A percentile compares a stretch with the other conserved stretches of the same genome.
These are phyloP conservation scores for Cicer yamashitae DNA, from an alignment of 306 rosid genomes.

Conservation along the genomic window DNA sequence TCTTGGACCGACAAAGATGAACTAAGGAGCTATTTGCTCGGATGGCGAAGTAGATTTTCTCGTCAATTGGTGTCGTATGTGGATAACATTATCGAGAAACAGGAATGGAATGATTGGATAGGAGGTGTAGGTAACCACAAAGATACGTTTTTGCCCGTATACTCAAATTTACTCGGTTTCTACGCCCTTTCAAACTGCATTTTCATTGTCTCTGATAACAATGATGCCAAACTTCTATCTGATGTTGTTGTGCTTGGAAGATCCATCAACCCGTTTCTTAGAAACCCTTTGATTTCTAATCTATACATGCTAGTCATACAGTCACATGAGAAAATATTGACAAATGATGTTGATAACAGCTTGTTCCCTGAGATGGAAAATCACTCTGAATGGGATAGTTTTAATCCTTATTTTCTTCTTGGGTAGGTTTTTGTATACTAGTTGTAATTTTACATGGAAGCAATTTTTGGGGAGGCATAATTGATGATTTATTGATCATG, in stretches of 20 bases:
- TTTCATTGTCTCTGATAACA: slow-evolving; percentile 44
- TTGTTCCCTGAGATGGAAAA: slow-evolving; percentile 50
- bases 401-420: slow-evolving; percentile 86
- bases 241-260: slow-evolving; percentile 63
- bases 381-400: slow-evolving; percentile 65
- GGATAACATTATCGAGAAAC: slow-evolving; percentile 56
- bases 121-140: slow-evolving; percentile 96
- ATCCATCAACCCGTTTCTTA: slow-evolving; percentile 66
- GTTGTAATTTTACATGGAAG: slow-evolving; percentile 38
- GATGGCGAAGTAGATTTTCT: slow-evolving; percentile 66
- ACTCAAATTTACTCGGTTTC: slow-evolving; percentile 80
- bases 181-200: slow-evolving; percentile 77
- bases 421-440: slow-evolving; percentile 53
- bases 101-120: slow-evolving; percentile 71
- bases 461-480: slow-evolving; percentile 17
- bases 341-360: slow-evolving; percentile 44
- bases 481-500: not conserved
- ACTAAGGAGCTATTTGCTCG: slow-evolving; percentile 54
- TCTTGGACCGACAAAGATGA: slow-evolving; percentile 53
- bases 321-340: slow-evolving; percentile 57
- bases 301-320: slow-evolving; percentile 63
- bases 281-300: slow-evolving; percentile 76
- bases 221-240: slow-evolving; percentile 46
- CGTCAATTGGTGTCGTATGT: slow-evolving; percentile 65
- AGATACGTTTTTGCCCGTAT: slow-evolving; percentile 87